phyloP scores from a whole-genome alignment of 176 grass and related monocot species.

The Rhynchospora tenuis region DNA sequence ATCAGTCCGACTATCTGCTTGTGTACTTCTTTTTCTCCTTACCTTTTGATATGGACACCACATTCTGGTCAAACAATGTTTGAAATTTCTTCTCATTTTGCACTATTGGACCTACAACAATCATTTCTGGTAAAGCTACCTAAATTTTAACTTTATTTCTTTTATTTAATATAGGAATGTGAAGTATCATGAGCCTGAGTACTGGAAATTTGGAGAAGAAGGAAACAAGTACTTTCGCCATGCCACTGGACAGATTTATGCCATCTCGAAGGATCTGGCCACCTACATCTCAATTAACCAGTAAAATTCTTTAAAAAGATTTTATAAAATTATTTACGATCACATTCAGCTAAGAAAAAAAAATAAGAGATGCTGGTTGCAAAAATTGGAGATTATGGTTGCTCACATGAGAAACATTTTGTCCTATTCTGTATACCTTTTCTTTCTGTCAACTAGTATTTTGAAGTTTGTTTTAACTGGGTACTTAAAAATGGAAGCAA shows the following conservation, averaged over 20 bases:
- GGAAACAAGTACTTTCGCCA: conserved; percentile 94
- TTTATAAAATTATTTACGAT: not conserved
- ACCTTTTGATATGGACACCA: not conserved
- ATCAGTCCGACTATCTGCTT: not conserved
- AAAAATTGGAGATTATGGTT: not conserved
- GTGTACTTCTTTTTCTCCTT: not conserved
- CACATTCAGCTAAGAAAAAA: not conserved
- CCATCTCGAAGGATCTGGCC: conserved; percentile 79
- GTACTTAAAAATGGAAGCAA: not conserved
- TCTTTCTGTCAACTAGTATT: not conserved
- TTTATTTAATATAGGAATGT: conserved; percentile 38
- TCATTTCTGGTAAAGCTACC: not conserved
- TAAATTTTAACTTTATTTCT: not conserved
- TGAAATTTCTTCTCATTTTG: not conserved
- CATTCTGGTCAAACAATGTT: not conserved
- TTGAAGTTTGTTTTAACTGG: not conserved
- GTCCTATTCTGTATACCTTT: not conserved
- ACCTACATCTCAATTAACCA: conserved; percentile 94
- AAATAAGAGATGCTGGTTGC: not conserved
- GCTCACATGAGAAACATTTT: not conserved
- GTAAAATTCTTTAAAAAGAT: conserved; percentile 33
- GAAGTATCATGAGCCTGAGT: conserved; percentile 89
- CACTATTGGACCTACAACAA: not conserved
- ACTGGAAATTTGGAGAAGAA: conserved; percentile 91
- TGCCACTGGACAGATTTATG: conserved; percentile 79